Conservation (phyloP, 495 filamentous ascomycete genomes). For the Trichoderma parareesei region DNA sequence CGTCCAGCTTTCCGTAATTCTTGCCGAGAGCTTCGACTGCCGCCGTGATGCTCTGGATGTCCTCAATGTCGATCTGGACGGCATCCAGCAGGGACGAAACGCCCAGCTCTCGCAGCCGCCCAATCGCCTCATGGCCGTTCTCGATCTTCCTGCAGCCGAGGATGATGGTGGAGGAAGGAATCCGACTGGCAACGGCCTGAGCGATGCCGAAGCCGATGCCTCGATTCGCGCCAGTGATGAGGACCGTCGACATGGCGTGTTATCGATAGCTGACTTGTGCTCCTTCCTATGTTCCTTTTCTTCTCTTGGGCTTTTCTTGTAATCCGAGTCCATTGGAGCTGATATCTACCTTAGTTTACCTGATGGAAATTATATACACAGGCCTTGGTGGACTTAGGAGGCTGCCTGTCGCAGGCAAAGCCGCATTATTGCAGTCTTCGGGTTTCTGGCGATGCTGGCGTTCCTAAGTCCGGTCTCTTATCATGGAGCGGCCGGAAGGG, state of each 20-base stretch:
- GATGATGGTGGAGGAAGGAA: constrained; percentile 22
- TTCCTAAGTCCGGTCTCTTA: background rate
- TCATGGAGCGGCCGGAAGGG: background rate
- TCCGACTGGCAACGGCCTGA: constrained; percentile 20
- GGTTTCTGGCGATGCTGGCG: background rate
- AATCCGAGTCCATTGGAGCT: too few relatives aligned
- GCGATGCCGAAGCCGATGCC: constrained; percentile 30
- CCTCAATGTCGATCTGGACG: constrained; percentile 24
- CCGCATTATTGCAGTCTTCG: background rate
- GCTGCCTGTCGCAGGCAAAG: background rate
- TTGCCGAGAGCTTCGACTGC: constrained; percentile 17
- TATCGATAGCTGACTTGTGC: background rate
- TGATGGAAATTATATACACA: background rate
- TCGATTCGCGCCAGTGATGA: constrained; percentile 32
- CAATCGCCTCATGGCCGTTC: constrained; percentile 18
- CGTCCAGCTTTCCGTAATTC: constrained; percentile 22
- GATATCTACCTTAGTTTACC: too few relatives aligned
- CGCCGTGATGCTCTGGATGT: constrained; percentile 20
- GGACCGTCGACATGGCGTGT: constrained; percentile 20
- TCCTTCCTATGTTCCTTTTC: background rate
- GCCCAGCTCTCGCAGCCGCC: constrained; percentile 17
- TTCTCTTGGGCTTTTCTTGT: background rate
- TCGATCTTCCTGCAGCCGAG: constrained; percentile 22
- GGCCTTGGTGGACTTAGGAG: background rate
- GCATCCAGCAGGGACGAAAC: constrained; percentile 21